Evolutionary conservation across 2,329 filamentous ascomycete genomes (phyloP), one percentile per base, ranked within the genome.

Genomic region (Helotiales sp.): DNA sequence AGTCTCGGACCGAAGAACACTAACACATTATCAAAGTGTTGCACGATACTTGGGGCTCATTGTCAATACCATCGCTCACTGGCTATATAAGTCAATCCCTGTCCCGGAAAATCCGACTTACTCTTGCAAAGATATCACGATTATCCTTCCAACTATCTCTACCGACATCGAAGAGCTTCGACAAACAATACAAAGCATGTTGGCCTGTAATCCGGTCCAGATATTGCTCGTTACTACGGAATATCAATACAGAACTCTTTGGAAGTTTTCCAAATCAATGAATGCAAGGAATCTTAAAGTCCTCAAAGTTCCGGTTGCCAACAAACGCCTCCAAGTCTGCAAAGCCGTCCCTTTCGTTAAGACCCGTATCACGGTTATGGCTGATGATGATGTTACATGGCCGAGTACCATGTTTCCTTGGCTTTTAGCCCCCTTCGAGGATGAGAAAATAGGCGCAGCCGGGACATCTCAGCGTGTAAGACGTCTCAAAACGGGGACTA

Each of bases 321-420:
- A 31, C 12, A 31, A 31, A 31, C 30, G 30, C 12, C 12, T 31
- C 12, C 12, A 31, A 31, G 30, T 31, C 30, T 31, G 12, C 12
- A 31, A 31, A 31, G 12, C 12, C 12, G 12, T 31, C 12, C 30
- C 12, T 31, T 31, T 31, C 30, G 30, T 31, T 12, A 12, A 31
- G 12, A 31, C 6, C 30, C 12, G 6, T 31, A 31, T 31, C 12
- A 31, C 12, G 30, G 30, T 12, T 31, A 31, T 31, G 12, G 12
- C 12, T 12, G 30, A 96, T 71, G 92, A 96, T 74, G 92, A 97
- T 72, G 91, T 97, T 55, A 90, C 12, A 31, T 31, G 12, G 12
- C 30, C 30, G 30, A 31, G 30, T 31, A 31, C 12, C 6, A 31
- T 31, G 6, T 12, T 31, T 31, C 30, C 12, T 31, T 31, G 30